Evolutionary conservation across 495 filamentous ascomycete species (phyloP).

Genomic region (Annulohypoxylon stygium): DNA sequence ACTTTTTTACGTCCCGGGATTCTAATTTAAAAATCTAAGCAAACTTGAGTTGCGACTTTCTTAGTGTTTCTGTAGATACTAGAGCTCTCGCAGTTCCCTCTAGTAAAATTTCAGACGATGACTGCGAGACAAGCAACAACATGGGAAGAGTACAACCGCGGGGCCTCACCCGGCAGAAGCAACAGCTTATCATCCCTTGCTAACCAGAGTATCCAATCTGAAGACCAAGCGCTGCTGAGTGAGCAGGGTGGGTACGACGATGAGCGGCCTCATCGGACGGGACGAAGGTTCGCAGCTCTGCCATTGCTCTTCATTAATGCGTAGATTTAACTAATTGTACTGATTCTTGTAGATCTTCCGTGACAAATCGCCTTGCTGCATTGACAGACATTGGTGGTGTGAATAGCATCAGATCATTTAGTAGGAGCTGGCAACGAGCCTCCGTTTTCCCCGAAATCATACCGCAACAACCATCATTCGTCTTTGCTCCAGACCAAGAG

Average conservation of each 20-base stretch:
- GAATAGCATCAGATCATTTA: conserved; percentile 95
- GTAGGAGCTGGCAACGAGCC: conserved; percentile 92
- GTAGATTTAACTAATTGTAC: conserved; percentile 38
- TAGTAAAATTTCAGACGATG: conserved; percentile 31
- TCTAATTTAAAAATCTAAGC: not conserved
- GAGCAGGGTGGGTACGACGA: conserved; percentile 51
- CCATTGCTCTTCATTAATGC: not conserved
- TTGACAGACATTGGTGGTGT: conserved; percentile 86
- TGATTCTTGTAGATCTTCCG: conserved; percentile 69
- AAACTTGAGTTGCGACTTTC: conserved; percentile 1
- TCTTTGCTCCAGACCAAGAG: conserved; percentile 65
- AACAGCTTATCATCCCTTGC: conserved; percentile 55
- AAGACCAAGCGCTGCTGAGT: conserved; percentile 58
- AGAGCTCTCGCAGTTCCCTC: not conserved
- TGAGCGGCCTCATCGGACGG: conserved; percentile 53
- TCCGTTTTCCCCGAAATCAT: conserved; percentile 89
- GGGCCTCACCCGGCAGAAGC: conserved; percentile 51
- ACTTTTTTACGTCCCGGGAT: not conserved
- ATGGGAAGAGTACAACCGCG: conserved; percentile 65
- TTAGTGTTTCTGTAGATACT: not conserved
- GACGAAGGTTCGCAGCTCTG: conserved; percentile 52
- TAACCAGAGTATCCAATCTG: conserved; percentile 54
- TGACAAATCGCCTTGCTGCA: conserved; percentile 76
- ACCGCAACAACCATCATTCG: conserved; percentile 78
- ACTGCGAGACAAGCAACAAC: conserved; percentile 61